Base-by-base conservation (phyloP, 192 early-diverging fungal genomes). In the Coemansia pectinata region DNA sequence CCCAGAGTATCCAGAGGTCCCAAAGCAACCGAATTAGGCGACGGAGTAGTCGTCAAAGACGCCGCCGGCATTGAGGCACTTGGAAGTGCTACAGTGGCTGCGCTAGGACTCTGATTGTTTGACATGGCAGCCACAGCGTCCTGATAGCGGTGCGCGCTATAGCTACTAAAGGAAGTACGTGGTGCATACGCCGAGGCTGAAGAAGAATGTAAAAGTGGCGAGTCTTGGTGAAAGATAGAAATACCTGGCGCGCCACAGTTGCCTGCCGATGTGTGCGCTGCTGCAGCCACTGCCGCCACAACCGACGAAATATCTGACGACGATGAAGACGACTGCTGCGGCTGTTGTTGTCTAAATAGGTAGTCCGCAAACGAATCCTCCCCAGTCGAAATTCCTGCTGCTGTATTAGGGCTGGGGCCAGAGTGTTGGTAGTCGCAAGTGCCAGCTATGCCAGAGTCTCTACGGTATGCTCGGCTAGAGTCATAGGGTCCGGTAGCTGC, bases 211-310 rank as follows among this genome's bases (percentile, higher is more conserved):
- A 40, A 23, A 15, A 34, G 55, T 58, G 45, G 36, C 14, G 68
- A 44, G 4, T 48, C 55, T n/a, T 70, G 55, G 34, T 66, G 67
- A 14, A 61, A 69, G 4, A 61, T 59, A 8, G 58, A 50, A 38
- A 61, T 61, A 33, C 57, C 64, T 33, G 47, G 4, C 25, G 64
- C 19, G 29, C 63, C 52, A 44, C 60, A 19, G 39, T 12, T 27
- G 25, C 31, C 38, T 1, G 36, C 21, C 19, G 62, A 25, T 11
- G 79, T 50, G 2, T 60, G 42, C 9, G 72, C 39, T 23, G 72
- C 40, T 25, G 78, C 79, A 7, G 79, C 79, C 34, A 76, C 78
- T 27, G 80, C 78, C 17, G 78, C 78, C 36, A 71, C 78, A 23
- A 74, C 70, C 8, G 73, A 71, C 40, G 78, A 72, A 63, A 80